Percentiles rank a stretch among this genome's conserved stretches.
Conservation (phyloP, 768 basidiomycete genomes). For the Austroboletus festivus region DNA sequence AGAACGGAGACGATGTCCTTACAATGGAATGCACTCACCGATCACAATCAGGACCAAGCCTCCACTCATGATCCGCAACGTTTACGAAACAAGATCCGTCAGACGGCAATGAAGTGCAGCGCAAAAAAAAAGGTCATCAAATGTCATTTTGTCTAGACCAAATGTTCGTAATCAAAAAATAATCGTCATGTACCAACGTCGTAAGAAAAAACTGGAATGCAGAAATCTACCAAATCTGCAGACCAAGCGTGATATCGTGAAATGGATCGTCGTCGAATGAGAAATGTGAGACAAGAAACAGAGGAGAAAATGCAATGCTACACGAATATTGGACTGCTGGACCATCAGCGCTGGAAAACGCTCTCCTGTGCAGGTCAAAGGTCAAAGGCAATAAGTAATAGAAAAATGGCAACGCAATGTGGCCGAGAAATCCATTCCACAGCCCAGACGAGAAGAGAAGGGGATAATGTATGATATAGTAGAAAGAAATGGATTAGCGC, state of each 20-base stretch:
- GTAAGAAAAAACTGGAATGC: slow-evolving; percentile 23
- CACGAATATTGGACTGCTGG: slow-evolving; percentile 28
- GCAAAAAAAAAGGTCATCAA: slow-evolving; percentile 14
- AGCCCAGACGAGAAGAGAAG: slow-evolving; percentile 27
- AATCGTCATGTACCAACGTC: slow-evolving; percentile 23
- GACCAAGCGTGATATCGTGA: not conserved
- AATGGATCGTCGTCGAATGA: slow-evolving; percentile 10
- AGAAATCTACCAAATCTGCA: slow-evolving; percentile 34
- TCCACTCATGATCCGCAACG: slow-evolving; percentile 12
- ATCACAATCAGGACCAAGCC: not conserved
- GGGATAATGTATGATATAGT: slow-evolving; percentile 31
- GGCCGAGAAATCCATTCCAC: slow-evolving; percentile 33
- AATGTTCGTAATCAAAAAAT: slow-evolving; percentile 24
- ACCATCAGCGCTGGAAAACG: slow-evolving; percentile 29
- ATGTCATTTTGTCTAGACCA: slow-evolving; percentile 19
- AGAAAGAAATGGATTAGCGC: slow-evolving; percentile 27
- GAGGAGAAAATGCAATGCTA: slow-evolving; percentile 35
- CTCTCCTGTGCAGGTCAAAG: slow-evolving; percentile 36
- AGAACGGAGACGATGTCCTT: not conserved
- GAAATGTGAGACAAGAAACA: slow-evolving; percentile 13
- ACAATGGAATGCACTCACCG: not conserved
- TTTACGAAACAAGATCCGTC: too few species aligned
- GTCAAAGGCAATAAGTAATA: slow-evolving; percentile 36
- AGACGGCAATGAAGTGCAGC: too few species aligned
- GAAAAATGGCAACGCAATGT: slow-evolving; percentile 13